Evolutionary conservation across 371 early-diverging fungal genomes (phyloP).

Genomic region (Mortierella polycephala): DNA sequence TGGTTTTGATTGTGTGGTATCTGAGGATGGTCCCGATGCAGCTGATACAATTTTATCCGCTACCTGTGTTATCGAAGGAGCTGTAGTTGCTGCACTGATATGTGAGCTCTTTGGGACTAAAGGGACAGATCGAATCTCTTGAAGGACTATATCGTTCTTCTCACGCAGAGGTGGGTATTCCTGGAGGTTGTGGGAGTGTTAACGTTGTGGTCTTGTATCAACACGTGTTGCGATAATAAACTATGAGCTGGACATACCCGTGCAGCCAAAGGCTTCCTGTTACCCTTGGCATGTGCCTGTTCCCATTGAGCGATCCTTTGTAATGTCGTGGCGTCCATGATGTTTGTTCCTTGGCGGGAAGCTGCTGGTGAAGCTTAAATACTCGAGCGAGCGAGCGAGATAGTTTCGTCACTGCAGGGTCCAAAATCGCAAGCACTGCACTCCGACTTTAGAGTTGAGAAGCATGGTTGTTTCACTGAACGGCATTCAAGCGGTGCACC

Average conservation of each 20-base stretch:
- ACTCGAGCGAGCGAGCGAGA: too few relatives aligned
- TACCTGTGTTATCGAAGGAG: background rate
- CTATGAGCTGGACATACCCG: slow-evolving; percentile 6
- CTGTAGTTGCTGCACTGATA: background rate
- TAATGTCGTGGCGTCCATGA: slow-evolving; percentile 30
- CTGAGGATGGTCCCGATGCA: background rate
- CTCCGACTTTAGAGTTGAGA: too few relatives aligned
- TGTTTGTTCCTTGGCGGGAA: too few relatives aligned
- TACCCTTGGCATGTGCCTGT: slow-evolving; percentile 22
- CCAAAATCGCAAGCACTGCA: too few relatives aligned
- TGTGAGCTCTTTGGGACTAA: slow-evolving; percentile 3
- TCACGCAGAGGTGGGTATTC: slow-evolving; percentile 34
- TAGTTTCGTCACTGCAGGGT: too few relatives aligned
- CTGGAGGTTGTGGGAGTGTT: slow-evolving; percentile 3
- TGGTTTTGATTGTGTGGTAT: background rate
- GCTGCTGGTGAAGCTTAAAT: too few relatives aligned
- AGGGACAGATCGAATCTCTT: slow-evolving; percentile 10
- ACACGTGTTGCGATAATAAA: too few relatives aligned
- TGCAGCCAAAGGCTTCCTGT: slow-evolving; percentile 22
- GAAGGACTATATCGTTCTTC: slow-evolving; percentile 26
- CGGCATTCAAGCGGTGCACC: too few relatives aligned
- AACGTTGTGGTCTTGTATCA: too few relatives aligned
- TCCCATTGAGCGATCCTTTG: slow-evolving; percentile 33
- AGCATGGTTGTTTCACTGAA: too few relatives aligned
- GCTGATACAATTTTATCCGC: slow-evolving; percentile 10